These are phyloP conservation scores for Alternaria conjuncta DNA, from an alignment of 2,329 filamentous ascomycete genomes.

Conservation along the genomic window DNA sequence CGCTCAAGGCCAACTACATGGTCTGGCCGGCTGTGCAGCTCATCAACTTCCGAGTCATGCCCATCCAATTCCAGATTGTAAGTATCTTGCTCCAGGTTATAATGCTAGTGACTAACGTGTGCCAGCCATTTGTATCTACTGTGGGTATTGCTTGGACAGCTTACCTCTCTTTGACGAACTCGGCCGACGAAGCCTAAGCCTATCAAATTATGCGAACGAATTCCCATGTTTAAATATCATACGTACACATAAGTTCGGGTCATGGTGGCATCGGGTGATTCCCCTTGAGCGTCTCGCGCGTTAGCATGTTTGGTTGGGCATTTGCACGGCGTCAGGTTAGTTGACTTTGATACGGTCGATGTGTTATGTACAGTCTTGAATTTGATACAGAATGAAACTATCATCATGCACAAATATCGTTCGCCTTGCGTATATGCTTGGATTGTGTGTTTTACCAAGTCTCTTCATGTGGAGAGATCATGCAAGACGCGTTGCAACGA, in stretches of 20 bases:
- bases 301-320: constrained; percentile 29
- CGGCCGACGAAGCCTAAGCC: constrained; percentile 70
- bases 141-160: constrained; percentile 98
- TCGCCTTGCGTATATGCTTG: background rate
- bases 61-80: constrained; percentile 95
- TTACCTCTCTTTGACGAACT: constrained; percentile 91
- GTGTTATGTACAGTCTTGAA: constrained; percentile 2
- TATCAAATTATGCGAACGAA: constrained; percentile 10
- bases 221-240: constrained; percentile 22
- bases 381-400: constrained; percentile 5
- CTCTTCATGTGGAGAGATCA: background rate
- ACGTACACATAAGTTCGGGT: constrained; percentile 18
- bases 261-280: constrained; percentile 15
- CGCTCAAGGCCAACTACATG: constrained; percentile 92
- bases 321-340: constrained; percentile 23
- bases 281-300: constrained; percentile 25
- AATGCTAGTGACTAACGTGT: constrained; percentile 9
- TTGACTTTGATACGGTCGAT: constrained; percentile 8
- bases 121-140: constrained; percentile 90
- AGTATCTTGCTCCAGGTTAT: constrained; percentile 50
- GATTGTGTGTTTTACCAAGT: background rate
- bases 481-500: background rate
- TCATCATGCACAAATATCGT: background rate
- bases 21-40: constrained; percentile 97
- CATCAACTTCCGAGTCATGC: constrained; percentile 94